Percentiles rank a stretch among this genome's conserved stretches.
Conservation (phyloP, 2,329 filamentous ascomycete genomes). For the Hypoxylon sp. region DNA sequence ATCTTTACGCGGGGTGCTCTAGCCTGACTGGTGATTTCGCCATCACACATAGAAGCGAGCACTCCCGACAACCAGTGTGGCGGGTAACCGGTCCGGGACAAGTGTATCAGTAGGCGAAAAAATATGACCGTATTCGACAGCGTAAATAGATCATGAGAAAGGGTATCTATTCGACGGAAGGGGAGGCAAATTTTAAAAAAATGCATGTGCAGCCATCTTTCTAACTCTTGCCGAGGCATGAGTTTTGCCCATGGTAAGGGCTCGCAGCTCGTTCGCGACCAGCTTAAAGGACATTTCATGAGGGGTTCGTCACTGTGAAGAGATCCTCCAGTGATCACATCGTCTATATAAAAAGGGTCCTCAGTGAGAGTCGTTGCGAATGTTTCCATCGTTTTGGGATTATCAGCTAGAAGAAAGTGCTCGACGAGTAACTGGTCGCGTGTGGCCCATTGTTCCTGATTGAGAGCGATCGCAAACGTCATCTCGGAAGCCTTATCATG, state of each 20-base stretch:
- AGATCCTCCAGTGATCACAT: background rate
- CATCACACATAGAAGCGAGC: background rate
- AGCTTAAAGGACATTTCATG: constrained; percentile 7
- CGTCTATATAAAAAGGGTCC: background rate
- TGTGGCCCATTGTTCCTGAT: background rate
- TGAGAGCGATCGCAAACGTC: background rate
- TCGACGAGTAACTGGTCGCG: constrained; percentile 7
- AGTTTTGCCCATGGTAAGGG: background rate
- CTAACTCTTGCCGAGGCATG: constrained; percentile 3
- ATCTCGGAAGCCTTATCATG: constrained; percentile 3
- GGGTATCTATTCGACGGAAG: background rate
- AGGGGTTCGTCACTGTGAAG: background rate
- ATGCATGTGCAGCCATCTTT: constrained; percentile 9
- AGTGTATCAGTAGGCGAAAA: constrained; percentile 7
- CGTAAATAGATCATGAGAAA: background rate
- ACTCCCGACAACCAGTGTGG: constrained; percentile 7
- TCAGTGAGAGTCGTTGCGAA: background rate
- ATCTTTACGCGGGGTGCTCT: background rate
- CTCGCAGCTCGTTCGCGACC: background rate
- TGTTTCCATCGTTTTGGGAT: background rate
- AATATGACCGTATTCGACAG: constrained; percentile 4
- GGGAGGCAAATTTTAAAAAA: constrained; percentile 8
- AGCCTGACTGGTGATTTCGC: constrained; percentile 1
- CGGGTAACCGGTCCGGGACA: constrained; percentile 6
- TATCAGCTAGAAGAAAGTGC: background rate